A percentile compares a stretch with the other conserved stretches of the same genome.
Conservation (phyloP, 2,329 filamentous ascomycete genomes). For the Microsporum ferrugineum region DNA sequence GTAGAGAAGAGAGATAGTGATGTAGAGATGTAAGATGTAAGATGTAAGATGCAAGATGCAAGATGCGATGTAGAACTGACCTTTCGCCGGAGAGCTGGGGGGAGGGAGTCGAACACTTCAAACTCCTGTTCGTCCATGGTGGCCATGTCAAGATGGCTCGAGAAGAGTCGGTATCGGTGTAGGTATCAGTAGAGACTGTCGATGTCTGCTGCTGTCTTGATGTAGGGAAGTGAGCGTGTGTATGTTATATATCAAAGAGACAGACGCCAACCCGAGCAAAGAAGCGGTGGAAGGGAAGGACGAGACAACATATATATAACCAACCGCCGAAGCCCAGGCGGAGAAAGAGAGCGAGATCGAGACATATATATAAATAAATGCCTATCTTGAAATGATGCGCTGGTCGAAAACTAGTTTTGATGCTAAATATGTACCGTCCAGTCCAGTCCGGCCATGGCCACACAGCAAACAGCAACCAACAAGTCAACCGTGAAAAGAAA, state of each 20-base stretch:
- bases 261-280: not conserved
- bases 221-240: not conserved
- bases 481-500: too few relatives aligned
- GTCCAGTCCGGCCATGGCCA: not conserved
- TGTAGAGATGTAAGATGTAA: conserved; percentile 2
- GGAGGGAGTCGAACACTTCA: conserved; percentile 42
- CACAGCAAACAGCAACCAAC: not conserved
- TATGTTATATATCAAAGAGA: not conserved
- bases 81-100: conserved; percentile 47
- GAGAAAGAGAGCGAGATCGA: not conserved
- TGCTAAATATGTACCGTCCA: not conserved
- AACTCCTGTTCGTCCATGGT: conserved; percentile 1
- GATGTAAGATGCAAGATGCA: conserved; percentile 10
- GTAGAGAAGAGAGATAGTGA: conserved; percentile 4
- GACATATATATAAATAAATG: not conserved
- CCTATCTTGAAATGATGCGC: not conserved
- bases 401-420: not conserved
- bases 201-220: not conserved
- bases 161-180: not conserved
- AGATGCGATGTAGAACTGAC: conserved; percentile 32
- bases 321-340: not conserved
- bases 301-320: not conserved
- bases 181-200: not conserved
- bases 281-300: not conserved
- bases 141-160: too few relatives aligned